Evolutionary conservation across 202 grass and related monocot genomes (phyloP).

Genomic region (Hordeum pubiflorum): DNA sequence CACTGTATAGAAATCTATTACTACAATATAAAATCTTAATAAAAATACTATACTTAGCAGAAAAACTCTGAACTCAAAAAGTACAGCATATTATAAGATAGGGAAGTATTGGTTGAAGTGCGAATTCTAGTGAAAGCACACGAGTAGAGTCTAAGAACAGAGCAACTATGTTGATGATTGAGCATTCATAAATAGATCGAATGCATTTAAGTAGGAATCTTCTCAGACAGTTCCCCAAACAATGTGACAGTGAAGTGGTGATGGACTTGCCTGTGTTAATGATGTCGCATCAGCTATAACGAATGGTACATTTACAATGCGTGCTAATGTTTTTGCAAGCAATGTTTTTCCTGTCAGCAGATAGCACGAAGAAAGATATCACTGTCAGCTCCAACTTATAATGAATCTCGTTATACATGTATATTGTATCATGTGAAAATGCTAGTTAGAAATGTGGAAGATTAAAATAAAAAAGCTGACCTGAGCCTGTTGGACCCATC

Average conservation of each 20-base stretch:
- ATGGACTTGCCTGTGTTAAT: constrained; percentile 82
- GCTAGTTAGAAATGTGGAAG: constrained; percentile 10
- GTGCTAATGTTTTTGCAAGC: constrained; percentile 94
- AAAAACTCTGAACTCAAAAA: not conserved
- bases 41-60: not conserved
- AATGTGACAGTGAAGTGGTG: constrained; percentile 9
- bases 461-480: constrained; percentile 21
- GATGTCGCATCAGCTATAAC: constrained; percentile 94
- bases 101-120: not conserved
- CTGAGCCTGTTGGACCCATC: constrained; percentile 95
- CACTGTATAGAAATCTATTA: not conserved
- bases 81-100: not conserved
- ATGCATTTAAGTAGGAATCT: not conserved
- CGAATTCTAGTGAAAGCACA: not conserved
- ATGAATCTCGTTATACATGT: constrained; percentile 15
- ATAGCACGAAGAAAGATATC: constrained; percentile 23
- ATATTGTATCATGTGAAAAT: not conserved
- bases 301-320: constrained; percentile 94
- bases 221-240: not conserved
- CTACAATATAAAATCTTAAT: not conserved
- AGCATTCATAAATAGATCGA: not conserved
- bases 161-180: not conserved
- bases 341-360: constrained; percentile 88
- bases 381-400: constrained; percentile 18
- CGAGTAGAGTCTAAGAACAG: not conserved